Conservation (phyloP, 164 flowering plant species). For the Buxus sempervirens region DNA sequence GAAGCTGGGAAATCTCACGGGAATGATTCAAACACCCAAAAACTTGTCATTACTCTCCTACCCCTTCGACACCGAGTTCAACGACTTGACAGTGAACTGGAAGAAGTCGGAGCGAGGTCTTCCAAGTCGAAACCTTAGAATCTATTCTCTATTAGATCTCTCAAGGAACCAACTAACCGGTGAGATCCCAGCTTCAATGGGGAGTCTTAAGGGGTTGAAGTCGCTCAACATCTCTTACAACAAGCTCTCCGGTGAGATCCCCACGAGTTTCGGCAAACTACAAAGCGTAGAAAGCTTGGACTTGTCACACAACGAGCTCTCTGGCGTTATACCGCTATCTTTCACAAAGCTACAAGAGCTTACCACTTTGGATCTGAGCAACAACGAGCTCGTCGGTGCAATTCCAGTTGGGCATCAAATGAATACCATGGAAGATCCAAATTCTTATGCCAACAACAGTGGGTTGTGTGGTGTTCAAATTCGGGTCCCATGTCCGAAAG, state of each 20-base stretch:
- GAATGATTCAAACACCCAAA: conserved; percentile 35
- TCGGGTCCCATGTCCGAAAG: conserved; percentile 26
- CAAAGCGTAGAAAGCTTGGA: conserved; percentile 43
- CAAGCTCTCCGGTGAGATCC: conserved; percentile 36
- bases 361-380: conserved; percentile 33
- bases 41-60: conserved; percentile 10
- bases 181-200: conserved; percentile 42
- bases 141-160: conserved; percentile 47
- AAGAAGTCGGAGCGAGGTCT: conserved; percentile 42
- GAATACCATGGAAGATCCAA: conserved; percentile 35
- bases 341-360: conserved; percentile 31
- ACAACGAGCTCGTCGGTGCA: conserved; percentile 33
- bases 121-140: conserved; percentile 25
- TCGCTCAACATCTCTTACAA: conserved; percentile 42
- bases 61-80: conserved; percentile 23
- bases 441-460: conserved; percentile 41
- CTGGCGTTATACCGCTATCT: conserved; percentile 40
- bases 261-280: conserved; percentile 35
- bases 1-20: conserved; percentile 27
- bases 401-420: conserved; percentile 40
- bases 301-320: conserved; percentile 40
- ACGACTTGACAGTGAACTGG: conserved; percentile 45
- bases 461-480: conserved; percentile 51
- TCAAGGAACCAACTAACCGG: conserved; percentile 42
- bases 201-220: conserved; percentile 38